Evolutionary conservation across 805 yeast species (phyloP).

Genomic region (Komagataella mondaviorum): DNA sequence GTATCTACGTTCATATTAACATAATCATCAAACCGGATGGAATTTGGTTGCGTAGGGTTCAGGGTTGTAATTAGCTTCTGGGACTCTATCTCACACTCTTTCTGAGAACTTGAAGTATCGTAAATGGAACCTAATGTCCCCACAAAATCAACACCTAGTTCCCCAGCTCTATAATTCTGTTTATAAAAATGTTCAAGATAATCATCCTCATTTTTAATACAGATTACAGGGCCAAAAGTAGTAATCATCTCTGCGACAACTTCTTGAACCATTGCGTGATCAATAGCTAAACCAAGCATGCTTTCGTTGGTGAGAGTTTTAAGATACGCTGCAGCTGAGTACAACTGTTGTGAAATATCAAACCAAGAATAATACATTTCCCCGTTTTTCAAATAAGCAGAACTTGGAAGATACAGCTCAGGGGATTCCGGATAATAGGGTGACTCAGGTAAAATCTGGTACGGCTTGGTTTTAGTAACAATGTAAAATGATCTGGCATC

Average conservation of each 20-base stretch:
- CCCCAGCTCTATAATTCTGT: conserved; percentile 6
- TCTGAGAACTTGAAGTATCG: too few relatives aligned
- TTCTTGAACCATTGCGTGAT: conserved; percentile 2
- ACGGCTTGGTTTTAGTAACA: conserved; percentile 17
- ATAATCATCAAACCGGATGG: too few relatives aligned
- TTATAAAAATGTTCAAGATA: conserved; percentile 8
- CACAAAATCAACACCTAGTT: not conserved
- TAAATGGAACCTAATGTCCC: too few relatives aligned
- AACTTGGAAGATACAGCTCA: conserved; percentile 10
- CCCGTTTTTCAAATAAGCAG: conserved; percentile 9
- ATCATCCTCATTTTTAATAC: conserved; percentile 6
- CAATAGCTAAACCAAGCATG: conserved; percentile 1
- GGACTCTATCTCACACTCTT: too few relatives aligned
- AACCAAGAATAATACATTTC: conserved; percentile 21
- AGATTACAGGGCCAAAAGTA: conserved; percentile 13
- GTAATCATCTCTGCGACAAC: conserved; percentile 16
- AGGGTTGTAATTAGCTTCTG: too few relatives aligned
- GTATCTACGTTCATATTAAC: conserved; percentile 14
- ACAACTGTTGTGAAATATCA: conserved; percentile 22
- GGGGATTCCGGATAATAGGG: not conserved
- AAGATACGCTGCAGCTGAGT: conserved; percentile 24
- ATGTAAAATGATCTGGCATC: conserved; percentile 15
- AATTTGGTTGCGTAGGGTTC: too few relatives aligned
- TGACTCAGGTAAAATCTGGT: conserved; percentile 7
- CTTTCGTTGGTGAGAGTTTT: not conserved